A percentile compares a stretch with the other conserved stretches of the same genome.
Evolutionary conservation across 2,329 filamentous ascomycete genomes (phyloP).

Genomic region (Aureobasidium sp.): DNA sequence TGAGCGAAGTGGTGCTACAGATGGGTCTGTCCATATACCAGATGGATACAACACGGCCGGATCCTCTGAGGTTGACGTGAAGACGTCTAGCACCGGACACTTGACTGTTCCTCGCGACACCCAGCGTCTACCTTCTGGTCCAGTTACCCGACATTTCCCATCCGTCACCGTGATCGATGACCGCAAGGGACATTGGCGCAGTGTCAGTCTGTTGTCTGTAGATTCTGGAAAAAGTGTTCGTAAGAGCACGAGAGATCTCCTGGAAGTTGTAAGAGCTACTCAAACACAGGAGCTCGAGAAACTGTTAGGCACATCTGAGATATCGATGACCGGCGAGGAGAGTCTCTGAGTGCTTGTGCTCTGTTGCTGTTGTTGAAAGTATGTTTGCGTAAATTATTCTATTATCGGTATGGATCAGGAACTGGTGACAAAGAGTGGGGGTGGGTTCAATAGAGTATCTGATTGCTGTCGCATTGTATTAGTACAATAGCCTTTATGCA

Average conservation of each 20-base stretch:
- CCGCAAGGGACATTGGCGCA: slow-evolving; percentile 22
- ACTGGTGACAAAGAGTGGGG: background rate
- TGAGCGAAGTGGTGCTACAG: background rate
- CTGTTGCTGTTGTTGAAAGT: background rate
- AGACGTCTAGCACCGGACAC: background rate
- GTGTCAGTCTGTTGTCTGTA: slow-evolving; percentile 22
- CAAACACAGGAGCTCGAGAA: slow-evolving; percentile 11
- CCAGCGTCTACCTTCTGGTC: background rate
- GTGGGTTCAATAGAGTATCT: background rate
- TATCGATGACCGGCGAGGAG: background rate
- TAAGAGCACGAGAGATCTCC: slow-evolving; percentile 14
- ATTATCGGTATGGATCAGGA: background rate
- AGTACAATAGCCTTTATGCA: too few relatives aligned
- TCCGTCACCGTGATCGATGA: slow-evolving; percentile 27
- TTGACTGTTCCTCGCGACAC: background rate
- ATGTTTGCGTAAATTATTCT: background rate
- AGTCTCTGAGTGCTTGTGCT: background rate
- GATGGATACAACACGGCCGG: background rate
- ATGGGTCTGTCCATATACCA: background rate
- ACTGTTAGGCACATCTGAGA: slow-evolving; percentile 5
- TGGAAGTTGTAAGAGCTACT: slow-evolving; percentile 10
- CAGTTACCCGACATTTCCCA: slow-evolving; percentile 19
- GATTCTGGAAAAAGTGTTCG: slow-evolving; percentile 12
- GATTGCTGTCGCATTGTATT: background rate
- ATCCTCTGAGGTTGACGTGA: background rate